Evolutionary conservation across 2,329 filamentous ascomycete species (phyloP), one percentile per base, ranked within the genome.

Genomic region (Dactylellina parvicollis): DNA sequence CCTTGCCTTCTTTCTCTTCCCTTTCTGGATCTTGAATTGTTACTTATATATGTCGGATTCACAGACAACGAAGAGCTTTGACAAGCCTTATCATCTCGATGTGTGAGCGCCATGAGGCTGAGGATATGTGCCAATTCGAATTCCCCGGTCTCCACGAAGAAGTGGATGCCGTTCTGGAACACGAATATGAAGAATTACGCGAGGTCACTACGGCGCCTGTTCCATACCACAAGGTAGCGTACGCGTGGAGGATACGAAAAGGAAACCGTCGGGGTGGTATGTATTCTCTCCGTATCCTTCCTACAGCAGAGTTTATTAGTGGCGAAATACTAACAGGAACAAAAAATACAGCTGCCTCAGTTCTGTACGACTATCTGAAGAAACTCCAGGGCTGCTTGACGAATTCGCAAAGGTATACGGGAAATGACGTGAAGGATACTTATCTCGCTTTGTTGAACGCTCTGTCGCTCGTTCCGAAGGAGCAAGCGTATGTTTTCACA

Each of bases 391-490:
- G 83, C 24, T 83, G 86, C 0, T 86, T 87, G 22, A 86, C 88
- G 75, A 86, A 85, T 2, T 86, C 89, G 73, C 84, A 83, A 74
- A 80, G 85, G n/a, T 77, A 82, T 44, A 67, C 47, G 20, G 74
- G 74, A 4, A 66, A 65, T 16, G 84, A 85, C 0, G 85, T 91
- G 30, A 88, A 89, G 49, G 87, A 90, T 76, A 90, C 92, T 78
- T 95, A 96, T 78, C 83, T 98, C n/a, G 85, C 92, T 74, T 86
- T 99, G 46, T 96, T 99, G 82, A 99, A 99, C 80, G 89, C 92
- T 0, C 84, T 99, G 73, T 92, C 90, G 76, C 96, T 92, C 75
- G 92, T 97, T 40, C 88, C 91, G 52, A 84, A 88, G 67, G 88
- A 91, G 75, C 90, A 96, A 78, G 90, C 89, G 0, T 99, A 96